Conservation (phyloP, 2,329 filamentous ascomycete species). For the Emmonsia crescens region DNA sequence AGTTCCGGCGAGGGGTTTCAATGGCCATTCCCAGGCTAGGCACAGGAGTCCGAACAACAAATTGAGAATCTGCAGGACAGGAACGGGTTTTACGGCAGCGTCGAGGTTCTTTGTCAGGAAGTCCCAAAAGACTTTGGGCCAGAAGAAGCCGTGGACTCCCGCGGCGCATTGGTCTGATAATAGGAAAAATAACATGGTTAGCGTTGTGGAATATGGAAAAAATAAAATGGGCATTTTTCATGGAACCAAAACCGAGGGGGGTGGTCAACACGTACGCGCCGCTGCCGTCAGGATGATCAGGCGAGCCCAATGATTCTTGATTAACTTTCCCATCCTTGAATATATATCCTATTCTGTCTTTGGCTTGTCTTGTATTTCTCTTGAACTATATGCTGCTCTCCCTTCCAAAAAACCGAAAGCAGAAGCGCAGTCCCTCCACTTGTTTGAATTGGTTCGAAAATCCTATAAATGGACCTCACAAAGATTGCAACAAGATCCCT, state of each 20-base stretch:
- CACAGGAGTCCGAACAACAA: constrained; percentile 67
- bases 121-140: constrained; percentile 98
- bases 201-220: neutral
- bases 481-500: neutral
- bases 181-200: constrained; percentile 2
- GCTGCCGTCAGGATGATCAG: constrained; percentile 84
- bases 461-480: neutral
- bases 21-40: constrained; percentile 83
- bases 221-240: neutral
- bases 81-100: constrained; percentile 72
- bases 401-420: neutral
- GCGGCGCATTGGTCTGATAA: constrained; percentile 71
- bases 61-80: constrained; percentile 82
- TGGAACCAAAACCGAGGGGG: too few species aligned
- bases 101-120: constrained; percentile 88
- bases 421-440: neutral
- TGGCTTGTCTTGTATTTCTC: neutral
- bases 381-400: neutral
- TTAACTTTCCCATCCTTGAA: constrained; percentile 75
- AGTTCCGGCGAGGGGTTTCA: constrained; percentile 65
- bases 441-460: neutral
- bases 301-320: constrained; percentile 98
- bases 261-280: constrained; percentile 47
- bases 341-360: neutral
- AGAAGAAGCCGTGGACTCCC: constrained; percentile 82